Percentiles rank a stretch among this genome's conserved stretches.
These are phyloP conservation scores for Mollisiaceae sp. DNA, from an alignment of 2,329 filamentous ascomycete species.

Conservation along the genomic window DNA sequence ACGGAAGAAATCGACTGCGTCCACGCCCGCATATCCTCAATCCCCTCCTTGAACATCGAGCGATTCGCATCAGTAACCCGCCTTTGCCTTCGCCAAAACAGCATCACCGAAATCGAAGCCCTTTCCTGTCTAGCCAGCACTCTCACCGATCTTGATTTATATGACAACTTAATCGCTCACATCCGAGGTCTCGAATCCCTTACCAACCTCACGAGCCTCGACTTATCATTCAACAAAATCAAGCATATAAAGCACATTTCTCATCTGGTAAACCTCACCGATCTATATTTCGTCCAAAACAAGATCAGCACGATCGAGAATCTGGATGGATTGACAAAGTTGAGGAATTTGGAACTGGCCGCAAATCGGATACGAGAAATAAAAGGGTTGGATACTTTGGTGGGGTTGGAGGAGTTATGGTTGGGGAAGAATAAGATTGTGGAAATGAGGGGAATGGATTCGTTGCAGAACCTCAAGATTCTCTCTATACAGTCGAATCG, in stretches of 20 bases:
- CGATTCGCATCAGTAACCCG: constrained; percentile 78
- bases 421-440: constrained; percentile 96
- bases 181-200: constrained; percentile 83
- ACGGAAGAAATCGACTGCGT: constrained; percentile 84
- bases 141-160: constrained; percentile 86
- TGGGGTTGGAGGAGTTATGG: constrained; percentile 87
- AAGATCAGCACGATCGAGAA: constrained; percentile 89
- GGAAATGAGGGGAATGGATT: constrained; percentile 76
- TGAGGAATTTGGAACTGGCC: constrained; percentile 87
- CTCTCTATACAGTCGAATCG: constrained; percentile 96
- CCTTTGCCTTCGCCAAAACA: constrained; percentile 91
- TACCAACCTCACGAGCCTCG: constrained; percentile 75
- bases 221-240: constrained; percentile 98
- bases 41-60: constrained; percentile 78
- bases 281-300: constrained; percentile 94
- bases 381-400: constrained; percentile 78
- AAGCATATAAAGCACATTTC: constrained; percentile 93
- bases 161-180: constrained; percentile 93
- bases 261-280: constrained; percentile 76
- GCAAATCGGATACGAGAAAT: constrained; percentile 93
- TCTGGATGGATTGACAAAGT: constrained; percentile 72
- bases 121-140: constrained; percentile 68
- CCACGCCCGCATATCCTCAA: constrained; percentile 83
- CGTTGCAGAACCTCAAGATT: constrained; percentile 79
- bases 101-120: constrained; percentile 80